Percentiles rank a stretch among this genome's conserved stretches.
Conservation (phyloP, 1,284 basidiomycete genomes). For the Ceratobasidium sp. region DNA sequence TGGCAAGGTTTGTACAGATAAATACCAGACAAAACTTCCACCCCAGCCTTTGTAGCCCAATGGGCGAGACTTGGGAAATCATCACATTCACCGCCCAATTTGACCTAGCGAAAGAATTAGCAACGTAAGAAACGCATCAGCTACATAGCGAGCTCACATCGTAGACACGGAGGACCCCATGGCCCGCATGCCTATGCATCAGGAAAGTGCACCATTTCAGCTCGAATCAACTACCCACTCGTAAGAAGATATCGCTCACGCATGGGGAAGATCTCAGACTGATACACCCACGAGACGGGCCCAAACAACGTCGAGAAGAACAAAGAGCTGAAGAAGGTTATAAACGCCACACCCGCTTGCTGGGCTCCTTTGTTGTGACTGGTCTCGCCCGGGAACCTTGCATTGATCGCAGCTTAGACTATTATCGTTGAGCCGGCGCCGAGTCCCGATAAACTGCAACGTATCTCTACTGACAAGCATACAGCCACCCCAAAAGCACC, state of each 20-base stretch:
- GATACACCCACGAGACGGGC: slow-evolving; percentile 52
- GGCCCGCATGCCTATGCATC: slow-evolving; percentile 46
- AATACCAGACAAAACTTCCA: slow-evolving; percentile 51
- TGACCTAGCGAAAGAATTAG: background rate
- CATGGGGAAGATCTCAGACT: slow-evolving; percentile 55
- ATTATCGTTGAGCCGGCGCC: background rate
- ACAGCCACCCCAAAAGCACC: slow-evolving; percentile 10
- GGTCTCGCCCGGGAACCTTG: slow-evolving; percentile 6
- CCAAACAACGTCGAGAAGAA: slow-evolving; percentile 19
- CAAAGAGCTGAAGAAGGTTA: slow-evolving; percentile 17
- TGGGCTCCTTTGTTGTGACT: background rate
- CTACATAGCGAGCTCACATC: slow-evolving; percentile 24
- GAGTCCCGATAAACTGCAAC: background rate
- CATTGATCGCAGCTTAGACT: slow-evolving; percentile 11
- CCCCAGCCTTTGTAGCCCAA: slow-evolving; percentile 41
- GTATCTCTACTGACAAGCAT: slow-evolving; percentile 3
- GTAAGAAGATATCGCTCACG: slow-evolving; percentile 25
- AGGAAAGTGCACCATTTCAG: too few species aligned
- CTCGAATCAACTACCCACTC: too few species aligned
- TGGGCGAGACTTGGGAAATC: slow-evolving; percentile 49
- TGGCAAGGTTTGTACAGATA: slow-evolving; percentile 21
- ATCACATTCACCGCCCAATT: slow-evolving; percentile 49
- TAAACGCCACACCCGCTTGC: slow-evolving; percentile 12
- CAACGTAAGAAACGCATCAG: too few species aligned
- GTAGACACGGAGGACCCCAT: slow-evolving; percentile 50